Conservation (phyloP, 805 yeast genomes). For the Cyberlindnera meyerae region DNA sequence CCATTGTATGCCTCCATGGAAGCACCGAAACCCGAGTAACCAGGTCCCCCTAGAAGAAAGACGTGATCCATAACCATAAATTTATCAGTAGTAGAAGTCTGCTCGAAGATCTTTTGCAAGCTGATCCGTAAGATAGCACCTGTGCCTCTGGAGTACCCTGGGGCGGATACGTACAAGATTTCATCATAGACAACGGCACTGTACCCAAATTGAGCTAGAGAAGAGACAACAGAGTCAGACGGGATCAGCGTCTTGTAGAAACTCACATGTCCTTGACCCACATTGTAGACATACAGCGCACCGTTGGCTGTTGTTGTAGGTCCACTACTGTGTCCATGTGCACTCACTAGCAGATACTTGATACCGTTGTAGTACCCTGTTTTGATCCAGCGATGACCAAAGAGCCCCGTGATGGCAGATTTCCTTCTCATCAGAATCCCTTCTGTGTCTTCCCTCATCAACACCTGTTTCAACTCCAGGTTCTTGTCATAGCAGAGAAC, state of each 20-base stretch:
- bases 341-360: constrained; percentile 11
- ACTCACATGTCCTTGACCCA: background rate
- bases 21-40: constrained; percentile 41
- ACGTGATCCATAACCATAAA: too few species aligned
- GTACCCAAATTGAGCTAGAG: constrained; percentile 17
- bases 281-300: constrained; percentile 30
- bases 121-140: constrained; percentile 40
- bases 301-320: constrained; percentile 36
- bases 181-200: constrained; percentile 9
- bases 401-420: constrained; percentile 15
- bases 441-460: constrained; percentile 21
- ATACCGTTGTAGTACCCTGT: constrained; percentile 12
- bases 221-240: background rate
- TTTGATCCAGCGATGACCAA: constrained; percentile 16
- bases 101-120: constrained; percentile 17
- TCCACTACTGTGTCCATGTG: constrained; percentile 9
- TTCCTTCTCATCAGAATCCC: constrained; percentile 16
- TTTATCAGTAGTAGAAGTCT: too few species aligned
- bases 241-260: constrained; percentile 8
- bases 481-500: constrained; percentile 32
- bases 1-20: constrained; percentile 28
- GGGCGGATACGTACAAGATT: constrained; percentile 36
- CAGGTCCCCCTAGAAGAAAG: constrained; percentile 23
- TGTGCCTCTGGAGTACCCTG: constrained; percentile 41
- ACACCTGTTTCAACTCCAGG: constrained; percentile 14